Evolutionary conservation across 352 stramenopile species (phyloP), one percentile per base, ranked within the genome.

Genomic region (Phytophthora cactorum): DNA sequence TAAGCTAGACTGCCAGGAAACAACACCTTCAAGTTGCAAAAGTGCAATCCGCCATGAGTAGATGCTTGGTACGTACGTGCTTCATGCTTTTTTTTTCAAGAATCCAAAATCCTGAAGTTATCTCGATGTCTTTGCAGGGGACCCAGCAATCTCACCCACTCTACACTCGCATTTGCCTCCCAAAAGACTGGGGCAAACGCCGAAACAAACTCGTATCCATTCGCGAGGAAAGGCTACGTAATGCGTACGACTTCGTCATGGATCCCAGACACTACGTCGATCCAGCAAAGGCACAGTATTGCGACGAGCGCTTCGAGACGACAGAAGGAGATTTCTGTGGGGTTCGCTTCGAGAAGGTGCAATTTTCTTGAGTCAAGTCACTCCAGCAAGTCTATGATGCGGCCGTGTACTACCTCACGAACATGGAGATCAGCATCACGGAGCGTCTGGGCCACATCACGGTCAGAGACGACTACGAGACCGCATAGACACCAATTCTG

Each of bases 361-460:
- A 70, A 34, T 71, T 81, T n/a, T 39, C 53, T 28, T 66, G 66
- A 0, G 52, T 74, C 29, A 46, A 68, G 46, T 79, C 59, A 9
- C 63, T 78, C 17, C 58, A 75, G 38, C 56, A 70, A 67, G 63
- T 76, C 52, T 74, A 72, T n/a, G 67, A 75, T 32, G 71, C 71
- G 34, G 52, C 74, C 3, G 46, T 70, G 49, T 79, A 73, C 53
- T 72, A 68, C 59, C 62, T 82, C 34, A 68, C 61, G 28, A 82
- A 82, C 51, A 68, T 75, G 53, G 74, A 79, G 52, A 79, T 82
- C 54, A 69, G 64, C 32, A 66, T 82, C 17, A 66, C 74, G 0
- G 74, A 82, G 25, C 45, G 59, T 8, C 68, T 69, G 0, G 74
- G 71, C 12, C 59, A 75, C 31, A 17, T 79, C 36, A 68, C 68